Conservation (phyloP, 495 filamentous ascomycete species). For the Terfezia boudieri region DNA sequence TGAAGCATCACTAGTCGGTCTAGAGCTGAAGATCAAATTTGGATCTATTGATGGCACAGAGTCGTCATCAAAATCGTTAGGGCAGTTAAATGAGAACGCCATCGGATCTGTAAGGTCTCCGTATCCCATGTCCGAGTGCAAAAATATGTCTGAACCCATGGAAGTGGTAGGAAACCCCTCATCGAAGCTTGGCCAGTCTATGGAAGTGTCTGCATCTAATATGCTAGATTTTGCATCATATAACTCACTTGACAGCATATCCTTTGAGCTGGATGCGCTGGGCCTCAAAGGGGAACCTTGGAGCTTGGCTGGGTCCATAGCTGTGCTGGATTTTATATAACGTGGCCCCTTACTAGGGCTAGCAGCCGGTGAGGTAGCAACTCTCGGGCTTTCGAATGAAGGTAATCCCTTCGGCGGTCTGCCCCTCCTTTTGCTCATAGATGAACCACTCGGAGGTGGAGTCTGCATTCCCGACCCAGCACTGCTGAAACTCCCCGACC, state of each 20-base stretch:
- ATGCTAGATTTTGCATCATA: neutral
- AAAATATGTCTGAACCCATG: neutral
- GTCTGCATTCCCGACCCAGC: constrained; percentile 18
- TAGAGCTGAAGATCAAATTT: constrained; percentile 15
- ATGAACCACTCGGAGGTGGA: constrained; percentile 15
- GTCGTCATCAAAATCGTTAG: constrained; percentile 4
- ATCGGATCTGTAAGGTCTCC: neutral
- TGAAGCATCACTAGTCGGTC: constrained; percentile 12
- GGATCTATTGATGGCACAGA: constrained; percentile 6
- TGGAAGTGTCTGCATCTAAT: neutral
- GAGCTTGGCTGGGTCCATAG: neutral
- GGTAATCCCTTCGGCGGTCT: constrained; percentile 11
- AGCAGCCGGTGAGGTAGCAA: neutral
- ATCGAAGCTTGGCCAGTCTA: neutral
- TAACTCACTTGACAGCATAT: neutral
- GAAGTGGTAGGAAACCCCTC: neutral
- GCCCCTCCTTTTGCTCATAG: constrained; percentile 13
- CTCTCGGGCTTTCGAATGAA: constrained; percentile 2
- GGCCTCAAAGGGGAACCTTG: too few relatives aligned
- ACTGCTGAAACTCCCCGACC: constrained; percentile 3
- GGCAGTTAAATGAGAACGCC: constrained; percentile 14
- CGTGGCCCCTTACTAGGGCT: too few relatives aligned
- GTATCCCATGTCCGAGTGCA: neutral
- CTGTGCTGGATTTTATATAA: too few relatives aligned
- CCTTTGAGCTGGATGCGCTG: too few relatives aligned